Evolutionary conservation across 495 filamentous ascomycete species (phyloP), one percentile per base, ranked within the genome.

Genomic region (Saxispiralis lemnorum): DNA sequence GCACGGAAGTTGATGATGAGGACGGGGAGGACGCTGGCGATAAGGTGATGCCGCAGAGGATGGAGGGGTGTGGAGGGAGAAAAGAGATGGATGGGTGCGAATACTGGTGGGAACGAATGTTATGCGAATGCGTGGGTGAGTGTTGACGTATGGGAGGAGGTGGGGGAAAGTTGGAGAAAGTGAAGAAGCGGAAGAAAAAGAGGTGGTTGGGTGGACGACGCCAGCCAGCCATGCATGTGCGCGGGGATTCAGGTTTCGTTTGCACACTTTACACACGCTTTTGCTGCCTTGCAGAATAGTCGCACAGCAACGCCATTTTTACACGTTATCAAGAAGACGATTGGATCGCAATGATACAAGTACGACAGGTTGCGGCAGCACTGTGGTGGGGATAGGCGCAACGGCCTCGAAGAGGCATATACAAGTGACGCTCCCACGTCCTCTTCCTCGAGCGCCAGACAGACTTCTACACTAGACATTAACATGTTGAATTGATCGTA

Each of bases 101-200:
- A 33, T 15, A 10, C 28, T 4, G 42, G 16, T 24, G 15, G 42
- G 11, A 14, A 32, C 13, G 15, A 19, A 10, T 12, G 31, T 14
- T 2, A 10, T 19, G 9, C 31, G 35, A 31, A 21, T 6, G 15
- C 12, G 14, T 2, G 39, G 11, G 19, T 11, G 14, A 13, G 41
- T 32, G 31, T 18, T 32, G 19, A 24, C n/a, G 41, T 11, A 32
- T 17, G 39, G 18, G 28, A 11, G 18, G 32, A 13, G 16, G 39
- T 31, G 18, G 12, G 41, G 7, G 15, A 32, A 35, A 6, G 41
- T 7, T 15, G 13, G 14, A 15, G 31, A 32, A 18, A 37, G 9
- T 37, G 42, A 35, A 28, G 42, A 44, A 16, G 35, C 31, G 12
- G 42, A 44, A 21, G 19, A 42, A 17, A 30, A 30, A 14, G 24